A percentile compares a stretch with the other conserved stretches of the same genome.
Evolutionary conservation across 352 stramenopile species (phyloP).

Genomic region (Peronosclerospora sorghi): DNA sequence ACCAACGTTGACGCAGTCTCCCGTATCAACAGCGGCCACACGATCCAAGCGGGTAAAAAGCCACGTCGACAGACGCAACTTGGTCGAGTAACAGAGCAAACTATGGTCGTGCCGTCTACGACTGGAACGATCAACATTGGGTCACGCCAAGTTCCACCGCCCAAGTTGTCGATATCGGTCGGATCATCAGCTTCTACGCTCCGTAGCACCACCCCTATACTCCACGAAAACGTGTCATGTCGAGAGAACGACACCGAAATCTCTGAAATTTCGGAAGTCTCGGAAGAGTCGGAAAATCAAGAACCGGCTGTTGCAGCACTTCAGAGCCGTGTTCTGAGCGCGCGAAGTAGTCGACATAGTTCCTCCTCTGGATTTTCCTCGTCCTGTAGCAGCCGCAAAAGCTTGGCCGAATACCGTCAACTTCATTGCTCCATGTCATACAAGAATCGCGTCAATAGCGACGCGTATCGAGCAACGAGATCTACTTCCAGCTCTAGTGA

Average conservation of each 20-base stretch:
- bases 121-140: constrained; percentile 5
- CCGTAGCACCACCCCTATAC: constrained; percentile 24
- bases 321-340: constrained; percentile 9
- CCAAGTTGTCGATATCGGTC: constrained; percentile 41
- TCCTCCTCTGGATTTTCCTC: constrained; percentile 1
- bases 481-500: constrained; percentile 16
- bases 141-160: constrained; percentile 16
- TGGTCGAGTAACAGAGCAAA: constrained; percentile 10
- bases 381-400: constrained; percentile 23
- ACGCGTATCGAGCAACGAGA: constrained; percentile 18
- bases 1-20: constrained; percentile 8
- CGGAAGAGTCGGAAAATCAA: constrained; percentile 17
- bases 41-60: constrained; percentile 15
- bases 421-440: constrained; percentile 80
- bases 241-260: constrained; percentile 31
- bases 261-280: constrained; percentile 14
- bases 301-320: constrained; percentile 16
- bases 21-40: constrained; percentile 14
- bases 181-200: constrained; percentile 39
- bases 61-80: constrained; percentile 13
- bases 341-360: constrained; percentile 24
- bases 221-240: constrained; percentile 30
- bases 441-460: constrained; percentile 57
- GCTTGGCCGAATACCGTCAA: constrained; percentile 62
- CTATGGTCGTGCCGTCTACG: constrained; percentile 13